Conservation (phyloP, 495 filamentous ascomycete genomes). For the Barbatosphaeria neglecta region DNA sequence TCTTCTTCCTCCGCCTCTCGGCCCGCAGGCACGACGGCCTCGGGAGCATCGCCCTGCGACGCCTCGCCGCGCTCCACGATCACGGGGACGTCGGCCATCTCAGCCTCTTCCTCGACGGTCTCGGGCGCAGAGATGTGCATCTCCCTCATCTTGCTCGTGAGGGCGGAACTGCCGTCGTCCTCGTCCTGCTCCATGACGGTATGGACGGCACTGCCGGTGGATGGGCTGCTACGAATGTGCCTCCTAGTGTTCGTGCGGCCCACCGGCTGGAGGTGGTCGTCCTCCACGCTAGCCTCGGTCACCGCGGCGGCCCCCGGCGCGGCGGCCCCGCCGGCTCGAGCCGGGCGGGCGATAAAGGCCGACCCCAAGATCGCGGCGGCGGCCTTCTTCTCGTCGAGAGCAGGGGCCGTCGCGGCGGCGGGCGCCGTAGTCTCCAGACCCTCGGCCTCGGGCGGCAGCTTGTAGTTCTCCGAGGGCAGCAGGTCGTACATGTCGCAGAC, state of each 20-base stretch:
- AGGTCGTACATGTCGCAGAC: slow-evolving; percentile 85
- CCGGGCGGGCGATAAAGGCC: slow-evolving; percentile 36
- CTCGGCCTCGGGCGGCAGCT: slow-evolving; percentile 86
- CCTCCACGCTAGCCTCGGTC: background rate
- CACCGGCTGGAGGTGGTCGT: slow-evolving; percentile 29
- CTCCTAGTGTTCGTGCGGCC: slow-evolving; percentile 55
- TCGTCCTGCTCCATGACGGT: slow-evolving; percentile 64
- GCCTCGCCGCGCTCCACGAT: slow-evolving; percentile 25
- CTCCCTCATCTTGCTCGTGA: slow-evolving; percentile 22
- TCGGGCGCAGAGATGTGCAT: slow-evolving; percentile 30
- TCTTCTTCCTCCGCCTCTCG: background rate
- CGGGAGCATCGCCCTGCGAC: background rate
- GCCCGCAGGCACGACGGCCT: background rate
- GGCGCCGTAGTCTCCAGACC: slow-evolving; percentile 41
- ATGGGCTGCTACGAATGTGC: slow-evolving; percentile 61
- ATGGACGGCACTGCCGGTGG: slow-evolving; percentile 59
- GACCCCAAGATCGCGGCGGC: slow-evolving; percentile 7
- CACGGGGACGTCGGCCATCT: slow-evolving; percentile 28
- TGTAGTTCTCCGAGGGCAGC: slow-evolving; percentile 88
- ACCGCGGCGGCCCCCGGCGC: slow-evolving; percentile 2
- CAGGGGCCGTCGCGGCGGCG: slow-evolving; percentile 8
- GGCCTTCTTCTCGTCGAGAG: slow-evolving; percentile 17
- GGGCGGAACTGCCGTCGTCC: slow-evolving; percentile 36
- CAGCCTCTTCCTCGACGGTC: slow-evolving; percentile 25
- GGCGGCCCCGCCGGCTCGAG: slow-evolving; percentile 14